Conservation (phyloP, 805 yeast genomes). For the Barnettozyma pratensis region DNA sequence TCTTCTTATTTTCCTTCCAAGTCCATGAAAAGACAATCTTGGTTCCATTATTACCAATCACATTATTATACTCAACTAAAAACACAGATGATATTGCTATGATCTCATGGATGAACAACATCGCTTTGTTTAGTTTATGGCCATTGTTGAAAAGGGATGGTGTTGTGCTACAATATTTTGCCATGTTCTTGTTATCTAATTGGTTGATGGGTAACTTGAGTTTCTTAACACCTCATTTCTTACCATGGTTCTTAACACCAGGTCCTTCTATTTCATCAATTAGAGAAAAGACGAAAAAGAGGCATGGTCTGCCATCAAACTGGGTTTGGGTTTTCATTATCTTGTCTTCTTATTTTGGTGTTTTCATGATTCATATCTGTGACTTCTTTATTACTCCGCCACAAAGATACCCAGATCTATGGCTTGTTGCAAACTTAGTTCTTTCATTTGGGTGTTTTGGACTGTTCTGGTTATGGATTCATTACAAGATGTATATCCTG, state of each 20-base stretch:
- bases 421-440: constrained; percentile 73
- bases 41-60: constrained; percentile 81
- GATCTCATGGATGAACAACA: constrained; percentile 82
- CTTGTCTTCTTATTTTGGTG: constrained; percentile 45
- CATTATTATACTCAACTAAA: constrained; percentile 51
- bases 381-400: constrained; percentile 55
- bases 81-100: constrained; percentile 61
- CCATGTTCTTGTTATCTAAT: constrained; percentile 57
- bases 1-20: constrained; percentile 87
- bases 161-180: constrained; percentile 64
- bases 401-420: constrained; percentile 67
- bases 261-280: constrained; percentile 37
- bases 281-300: constrained; percentile 28
- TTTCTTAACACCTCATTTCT: constrained; percentile 41
- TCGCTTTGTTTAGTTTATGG: constrained; percentile 80
- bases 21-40: constrained; percentile 93
- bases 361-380: constrained; percentile 44
- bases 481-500: constrained; percentile 41
- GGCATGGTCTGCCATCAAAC: constrained; percentile 43
- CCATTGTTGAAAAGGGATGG: constrained; percentile 80
- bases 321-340: constrained; percentile 48
- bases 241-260: constrained; percentile 37
- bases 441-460: constrained; percentile 72
- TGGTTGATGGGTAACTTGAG: constrained; percentile 72
- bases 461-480: constrained; percentile 79